Evolutionary conservation across 495 filamentous ascomycete species (phyloP), one percentile per base, ranked within the genome.

Genomic region (Penicillium goetzii): DNA sequence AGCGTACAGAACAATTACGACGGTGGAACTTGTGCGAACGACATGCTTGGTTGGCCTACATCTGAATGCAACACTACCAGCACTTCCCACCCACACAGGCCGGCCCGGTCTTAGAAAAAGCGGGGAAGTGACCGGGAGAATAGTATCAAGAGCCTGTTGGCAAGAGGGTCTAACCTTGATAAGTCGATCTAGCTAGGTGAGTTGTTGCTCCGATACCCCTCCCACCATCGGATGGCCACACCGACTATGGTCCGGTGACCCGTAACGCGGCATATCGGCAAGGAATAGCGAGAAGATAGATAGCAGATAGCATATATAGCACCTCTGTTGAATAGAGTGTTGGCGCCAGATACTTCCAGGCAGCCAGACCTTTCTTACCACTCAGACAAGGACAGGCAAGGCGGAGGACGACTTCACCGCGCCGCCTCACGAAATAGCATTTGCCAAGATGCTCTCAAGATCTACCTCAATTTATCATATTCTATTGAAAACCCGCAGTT

Each of bases 241-340:
- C 69, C 69, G 69, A 71, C 61, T 43, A 26, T 55, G 45, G 38
- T 64, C 63, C 55, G 58, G 25, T 67, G 66, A 64, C 58, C 54
- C 21, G 40, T 47, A 23, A n/a, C 58, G 8, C 10, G 53, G 6
- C 26, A 11, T 43, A 64, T 62, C 52, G 52, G 56, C 56, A 23
- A 38, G n/a, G 14, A 10, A 5, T 33, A 21, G 54, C 53, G 50
- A 64, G 19, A 4, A 25, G 12, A 32, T 61, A 32, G 12, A 59
- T 12, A 26, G 17, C 15, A 17, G 15, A 30, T 50, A 26, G 19
- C 21, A 51, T 50, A 40, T 28, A 26, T n/a, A 10, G 12, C 6
- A 9, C n/a, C 17, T 14, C 19, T 28, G 2, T 11, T 26, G 1
- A 38, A 38, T 19, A 38, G 8, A 25, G 11, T 30, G 11, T 28